Evolutionary conservation across 139 green algal genomes (phyloP).

Genomic region (Picochlorum costavermella): DNA sequence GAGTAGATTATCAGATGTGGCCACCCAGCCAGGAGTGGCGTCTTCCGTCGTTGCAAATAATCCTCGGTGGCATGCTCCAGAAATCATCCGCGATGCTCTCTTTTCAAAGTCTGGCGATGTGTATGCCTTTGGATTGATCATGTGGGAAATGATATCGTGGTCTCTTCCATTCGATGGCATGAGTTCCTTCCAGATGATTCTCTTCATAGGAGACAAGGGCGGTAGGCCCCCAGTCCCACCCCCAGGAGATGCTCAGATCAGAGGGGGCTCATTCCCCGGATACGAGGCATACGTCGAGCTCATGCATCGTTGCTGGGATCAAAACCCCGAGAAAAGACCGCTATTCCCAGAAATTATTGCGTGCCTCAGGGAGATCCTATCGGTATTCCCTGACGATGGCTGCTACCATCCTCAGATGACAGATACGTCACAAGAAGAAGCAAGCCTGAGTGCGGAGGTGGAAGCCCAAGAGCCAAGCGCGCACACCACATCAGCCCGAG

Average conservation of each 20-base stretch:
- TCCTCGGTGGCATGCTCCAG: constrained; percentile 49
- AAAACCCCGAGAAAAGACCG: constrained; percentile 49
- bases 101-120: constrained; percentile 15
- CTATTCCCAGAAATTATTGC: constrained; percentile 35
- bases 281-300: constrained; percentile 24
- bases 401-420: background rate
- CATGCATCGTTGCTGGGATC: constrained; percentile 31
- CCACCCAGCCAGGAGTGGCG: constrained; percentile 16
- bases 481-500: background rate
- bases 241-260: background rate
- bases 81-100: constrained; percentile 32
- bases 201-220: constrained; percentile 13
- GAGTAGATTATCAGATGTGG: constrained; percentile 29
- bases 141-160: constrained; percentile 74
- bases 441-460: background rate
- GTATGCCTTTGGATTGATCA: constrained; percentile 45
- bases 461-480: background rate
- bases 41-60: constrained; percentile 45
- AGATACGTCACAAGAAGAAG: background rate
- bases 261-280: constrained; percentile 10
- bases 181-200: constrained; percentile 37
- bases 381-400: background rate
- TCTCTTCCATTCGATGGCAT: constrained; percentile 57
- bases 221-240: constrained; percentile 9
- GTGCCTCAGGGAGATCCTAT: background rate